These are phyloP conservation scores for Tuber indicum DNA, from an alignment of 495 filamentous ascomycete species.

Conservation along the genomic window DNA sequence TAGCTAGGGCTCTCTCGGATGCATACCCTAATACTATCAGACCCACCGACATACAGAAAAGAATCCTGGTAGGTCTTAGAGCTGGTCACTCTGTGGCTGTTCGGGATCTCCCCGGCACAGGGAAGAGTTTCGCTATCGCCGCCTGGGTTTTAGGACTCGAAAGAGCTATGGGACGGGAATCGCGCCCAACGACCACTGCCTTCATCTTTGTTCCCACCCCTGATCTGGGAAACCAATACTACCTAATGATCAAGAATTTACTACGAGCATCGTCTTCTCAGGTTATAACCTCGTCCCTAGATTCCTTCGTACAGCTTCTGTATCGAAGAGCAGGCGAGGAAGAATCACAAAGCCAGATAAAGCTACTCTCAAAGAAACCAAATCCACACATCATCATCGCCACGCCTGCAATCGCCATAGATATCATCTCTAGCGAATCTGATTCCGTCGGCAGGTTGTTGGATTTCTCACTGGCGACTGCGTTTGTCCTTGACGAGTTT, in stretches of 20 bases:
- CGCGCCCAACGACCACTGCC: constrained; percentile 36
- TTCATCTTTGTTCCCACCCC: constrained; percentile 35
- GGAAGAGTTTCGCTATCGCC: constrained; percentile 40
- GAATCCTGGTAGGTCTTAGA: constrained; percentile 22
- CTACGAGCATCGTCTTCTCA: constrained; percentile 27
- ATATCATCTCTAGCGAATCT: constrained; percentile 27
- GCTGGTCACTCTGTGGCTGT: constrained; percentile 31
- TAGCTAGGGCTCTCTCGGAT: constrained; percentile 21
- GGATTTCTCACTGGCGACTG: constrained; percentile 29
- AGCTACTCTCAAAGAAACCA: constrained; percentile 18
- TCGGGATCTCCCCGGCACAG: constrained; percentile 28
- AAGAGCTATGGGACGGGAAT: constrained; percentile 13
- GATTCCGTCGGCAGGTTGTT: constrained; percentile 22
- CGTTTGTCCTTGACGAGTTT: constrained; percentile 37
- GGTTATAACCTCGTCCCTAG: constrained; percentile 10
- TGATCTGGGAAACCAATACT: constrained; percentile 37
- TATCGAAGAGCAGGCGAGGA: constrained; percentile 15
- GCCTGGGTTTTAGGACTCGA: constrained; percentile 35
- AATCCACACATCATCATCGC: constrained; percentile 39
- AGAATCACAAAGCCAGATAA: constrained; percentile 19
- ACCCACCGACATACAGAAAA: constrained; percentile 29
- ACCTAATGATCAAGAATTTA: constrained; percentile 24
- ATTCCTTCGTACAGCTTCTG: constrained; percentile 34
- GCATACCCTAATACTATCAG: constrained; percentile 29
- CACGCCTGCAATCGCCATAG: constrained; percentile 30